Evolutionary conservation across 768 basidiomycete genomes (phyloP).

Genomic region (Mycena haematopus): DNA sequence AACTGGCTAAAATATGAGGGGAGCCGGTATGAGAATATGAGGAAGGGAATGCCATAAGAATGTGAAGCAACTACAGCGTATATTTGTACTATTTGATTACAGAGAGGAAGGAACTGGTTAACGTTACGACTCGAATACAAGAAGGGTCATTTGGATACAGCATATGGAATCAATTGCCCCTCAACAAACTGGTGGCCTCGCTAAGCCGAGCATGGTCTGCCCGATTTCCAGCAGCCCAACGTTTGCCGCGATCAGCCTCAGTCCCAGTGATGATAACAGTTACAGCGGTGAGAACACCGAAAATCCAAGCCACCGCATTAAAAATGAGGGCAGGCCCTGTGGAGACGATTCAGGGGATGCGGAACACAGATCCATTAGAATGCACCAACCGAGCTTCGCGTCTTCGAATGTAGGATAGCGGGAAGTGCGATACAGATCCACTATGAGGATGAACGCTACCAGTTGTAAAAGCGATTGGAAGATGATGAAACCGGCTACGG

Average conservation of each 20-base stretch:
- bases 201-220: constrained; percentile 32
- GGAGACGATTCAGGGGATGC: background rate
- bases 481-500: constrained; percentile 67
- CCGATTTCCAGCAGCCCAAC: constrained; percentile 81
- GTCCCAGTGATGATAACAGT: constrained; percentile 69
- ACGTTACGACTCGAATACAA: no score
- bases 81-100: constrained; percentile 23
- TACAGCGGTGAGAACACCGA: constrained; percentile 55
- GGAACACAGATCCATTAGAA: background rate
- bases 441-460: constrained; percentile 66
- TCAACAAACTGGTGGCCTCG: constrained; percentile 51
- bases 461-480: constrained; percentile 74
- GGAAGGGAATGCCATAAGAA: constrained; percentile 60
- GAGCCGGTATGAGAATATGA: constrained; percentile 83
- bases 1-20: constrained; percentile 87
- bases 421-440: constrained; percentile 58
- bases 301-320: constrained; percentile 67
- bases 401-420: constrained; percentile 58
- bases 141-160: background rate
- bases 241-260: constrained; percentile 63
- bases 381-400: constrained; percentile 62
- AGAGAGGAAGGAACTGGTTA: no score
- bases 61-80: background rate
- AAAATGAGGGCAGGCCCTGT: constrained; percentile 67
- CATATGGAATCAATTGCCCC: constrained; percentile 1